Conservation (phyloP, 2,329 filamentous ascomycete species). For the Epichloe sylvatica region DNA sequence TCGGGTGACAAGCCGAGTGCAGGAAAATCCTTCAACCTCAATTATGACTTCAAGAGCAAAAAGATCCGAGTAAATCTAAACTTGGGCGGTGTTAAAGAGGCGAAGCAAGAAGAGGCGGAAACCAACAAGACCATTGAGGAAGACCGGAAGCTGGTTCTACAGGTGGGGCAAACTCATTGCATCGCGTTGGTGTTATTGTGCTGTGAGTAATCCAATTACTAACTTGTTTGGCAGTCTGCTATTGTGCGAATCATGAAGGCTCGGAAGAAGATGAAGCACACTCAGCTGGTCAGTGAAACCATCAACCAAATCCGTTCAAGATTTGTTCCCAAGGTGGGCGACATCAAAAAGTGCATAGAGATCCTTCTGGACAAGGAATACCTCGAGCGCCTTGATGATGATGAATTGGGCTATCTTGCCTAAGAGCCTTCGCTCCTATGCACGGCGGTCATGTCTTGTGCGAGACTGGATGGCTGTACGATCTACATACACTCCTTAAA, state of each 20-base stretch:
- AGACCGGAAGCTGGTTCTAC: conserved; percentile 87
- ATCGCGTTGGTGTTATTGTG: not conserved
- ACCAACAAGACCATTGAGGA: conserved; percentile 99
- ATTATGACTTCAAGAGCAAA: conserved; percentile 95
- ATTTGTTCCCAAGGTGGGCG: conserved; percentile 81
- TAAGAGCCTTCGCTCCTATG: conserved; percentile 21
- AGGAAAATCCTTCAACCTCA: conserved; percentile 69
- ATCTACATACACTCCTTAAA: too few species aligned
- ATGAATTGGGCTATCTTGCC: conserved; percentile 88
- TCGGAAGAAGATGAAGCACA: conserved; percentile 96
- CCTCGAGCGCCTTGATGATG: conserved; percentile 84
- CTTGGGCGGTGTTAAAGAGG: conserved; percentile 84
- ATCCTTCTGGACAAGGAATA: conserved; percentile 98
- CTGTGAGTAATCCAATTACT: conserved; percentile 7
- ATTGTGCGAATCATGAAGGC: conserved; percentile 99
- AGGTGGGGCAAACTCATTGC: conserved; percentile 47
- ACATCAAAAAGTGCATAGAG: conserved; percentile 99
- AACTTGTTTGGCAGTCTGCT: conserved; percentile 52
- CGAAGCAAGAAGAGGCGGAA: conserved; percentile 90
- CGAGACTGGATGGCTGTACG: too few species aligned
- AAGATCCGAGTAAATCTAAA: conserved; percentile 97
- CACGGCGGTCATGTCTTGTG: too few species aligned
- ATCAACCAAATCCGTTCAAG: conserved; percentile 89
- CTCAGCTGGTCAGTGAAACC: conserved; percentile 83
- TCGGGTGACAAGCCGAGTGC: conserved; percentile 57